A percentile compares a stretch with the other conserved stretches of the same genome.
Evolutionary conservation across 352 stramenopile species (phyloP).

Genomic region (Poterioochromonas sp.): DNA sequence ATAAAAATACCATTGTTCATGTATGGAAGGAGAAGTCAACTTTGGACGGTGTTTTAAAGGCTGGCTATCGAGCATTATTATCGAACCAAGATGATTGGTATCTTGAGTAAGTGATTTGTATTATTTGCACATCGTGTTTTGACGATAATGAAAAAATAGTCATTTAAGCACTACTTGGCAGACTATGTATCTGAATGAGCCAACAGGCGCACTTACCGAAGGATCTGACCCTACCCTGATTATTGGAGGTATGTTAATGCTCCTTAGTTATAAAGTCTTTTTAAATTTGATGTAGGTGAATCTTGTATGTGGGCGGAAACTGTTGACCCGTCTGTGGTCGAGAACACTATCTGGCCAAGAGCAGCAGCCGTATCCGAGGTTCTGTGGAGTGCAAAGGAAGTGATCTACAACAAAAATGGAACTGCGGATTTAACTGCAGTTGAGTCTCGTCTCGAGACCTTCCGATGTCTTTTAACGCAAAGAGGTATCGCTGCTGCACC

Average conservation of each 20-base stretch:
- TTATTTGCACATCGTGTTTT: slow-evolving; percentile 15
- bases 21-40: neutral
- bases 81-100: slow-evolving; percentile 8
- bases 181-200: slow-evolving; percentile 5
- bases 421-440: neutral
- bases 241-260: slow-evolving; percentile 12
- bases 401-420: slow-evolving; percentile 15
- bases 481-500: neutral
- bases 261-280: slow-evolving; percentile 17
- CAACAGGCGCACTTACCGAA: neutral
- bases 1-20: slow-evolving; percentile 20
- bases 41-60: neutral
- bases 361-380: neutral
- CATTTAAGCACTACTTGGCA: slow-evolving; percentile 15
- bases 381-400: slow-evolving; percentile 12
- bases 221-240: neutral
- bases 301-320: slow-evolving; percentile 23
- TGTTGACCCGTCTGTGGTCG: neutral
- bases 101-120: slow-evolving; percentile 18
- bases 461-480: neutral
- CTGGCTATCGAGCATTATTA: slow-evolving; percentile 14
- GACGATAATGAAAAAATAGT: slow-evolving; percentile 19
- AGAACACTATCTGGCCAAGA: slow-evolving; percentile 14
- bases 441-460: neutral
- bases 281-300: slow-evolving; percentile 23